These are phyloP conservation scores for Marasmius fiardii DNA, from an alignment of 1,284 basidiomycete species.

Conservation along the genomic window DNA sequence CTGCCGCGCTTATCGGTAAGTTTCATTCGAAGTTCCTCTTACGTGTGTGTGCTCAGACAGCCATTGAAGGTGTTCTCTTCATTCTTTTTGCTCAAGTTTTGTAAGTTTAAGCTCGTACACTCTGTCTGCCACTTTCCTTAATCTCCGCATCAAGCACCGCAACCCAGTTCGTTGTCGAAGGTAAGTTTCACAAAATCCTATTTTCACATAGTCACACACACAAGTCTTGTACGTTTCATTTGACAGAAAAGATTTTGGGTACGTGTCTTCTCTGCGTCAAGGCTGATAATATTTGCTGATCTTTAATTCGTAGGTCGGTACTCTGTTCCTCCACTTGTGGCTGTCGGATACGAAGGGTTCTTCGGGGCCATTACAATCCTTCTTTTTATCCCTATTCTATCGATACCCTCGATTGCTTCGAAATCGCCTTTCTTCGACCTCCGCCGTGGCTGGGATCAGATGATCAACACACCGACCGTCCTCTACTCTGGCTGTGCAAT, in stretches of 20 bases:
- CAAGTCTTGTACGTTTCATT: not conserved
- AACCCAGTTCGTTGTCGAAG: slow-evolving; percentile 93
- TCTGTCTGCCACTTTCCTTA: slow-evolving; percentile 11
- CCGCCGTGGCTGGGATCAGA: slow-evolving; percentile 86
- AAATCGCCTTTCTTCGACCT: slow-evolving; percentile 89
- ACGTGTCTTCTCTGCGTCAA: slow-evolving; percentile 14
- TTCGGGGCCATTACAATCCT: slow-evolving; percentile 85
- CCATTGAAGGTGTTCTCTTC: slow-evolving; percentile 68
- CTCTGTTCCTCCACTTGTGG: slow-evolving; percentile 87
- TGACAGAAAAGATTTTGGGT: slow-evolving; percentile 81
- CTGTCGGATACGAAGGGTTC: slow-evolving; percentile 92
- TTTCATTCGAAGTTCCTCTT: slow-evolving; percentile 13
- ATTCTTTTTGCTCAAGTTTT: slow-evolving; percentile 97
- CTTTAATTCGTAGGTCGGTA: slow-evolving; percentile 51
- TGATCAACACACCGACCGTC: slow-evolving; percentile 77
- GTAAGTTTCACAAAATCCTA: slow-evolving; percentile 38
- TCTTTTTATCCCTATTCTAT: slow-evolving; percentile 70
- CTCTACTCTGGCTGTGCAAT: slow-evolving; percentile 78
- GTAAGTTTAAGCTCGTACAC: slow-evolving; percentile 44
- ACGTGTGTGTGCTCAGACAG: slow-evolving; percentile 23
- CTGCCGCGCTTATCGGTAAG: slow-evolving; percentile 67
- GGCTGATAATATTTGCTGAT: slow-evolving; percentile 4
- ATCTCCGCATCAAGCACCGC: slow-evolving; percentile 60
- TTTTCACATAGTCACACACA: not conserved
- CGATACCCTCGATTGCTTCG: slow-evolving; percentile 48